Evolutionary conservation across 2,329 filamentous ascomycete species (phyloP), one percentile per base, ranked within the genome.

Genomic region (Diplocarpon mali): DNA sequence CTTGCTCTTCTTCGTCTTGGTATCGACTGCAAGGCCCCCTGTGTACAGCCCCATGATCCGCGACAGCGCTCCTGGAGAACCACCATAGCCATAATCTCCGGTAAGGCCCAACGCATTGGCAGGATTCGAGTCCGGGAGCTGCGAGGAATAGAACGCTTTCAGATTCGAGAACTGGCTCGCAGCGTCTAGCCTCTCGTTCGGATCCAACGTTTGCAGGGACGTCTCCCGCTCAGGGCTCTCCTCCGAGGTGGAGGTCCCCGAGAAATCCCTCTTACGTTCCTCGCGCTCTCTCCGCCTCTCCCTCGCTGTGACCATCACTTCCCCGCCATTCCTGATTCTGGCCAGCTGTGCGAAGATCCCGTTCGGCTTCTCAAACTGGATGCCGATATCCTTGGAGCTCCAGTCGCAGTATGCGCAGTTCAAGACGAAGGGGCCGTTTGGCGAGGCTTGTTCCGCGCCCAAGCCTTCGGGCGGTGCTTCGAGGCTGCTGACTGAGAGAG

Each of bases 11-110:
- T 75, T 80, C 10, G 75, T 67, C 57, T 83, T 80, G 55, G 83
- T 81, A 56, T 71, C 73, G 44, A 72, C 71, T 53, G 75, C 70
- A 14, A 71, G 76, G 44, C 77, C 73, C 0, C 71, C 71, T 0
- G 85, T 86, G 65, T 95, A 95, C 20, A 95, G 70, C 50, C 79
- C 89, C 86, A 95, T 93, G 57, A 96, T 92, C 28, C 90, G 80
- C 20, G 85, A 82, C 43, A 95, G 68, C 9, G 87, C 85, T 5
- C 79, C 83, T 0, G 90, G 89, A 0, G 89, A 95, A 27, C 73
- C 75, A 27, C 73, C 75, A 64, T 79, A 81, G 35, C 69, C 69
- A 50, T 72, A 70, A 52, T 70, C 70, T 36, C 67, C 64, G 29
- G 67, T 62, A 43, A 83, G 76, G 2, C 81, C 80, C 24, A 78